Evolutionary conservation across 225 moss, liverwort and hornwort species (phyloP).

Genomic region (Asterella californica): DNA sequence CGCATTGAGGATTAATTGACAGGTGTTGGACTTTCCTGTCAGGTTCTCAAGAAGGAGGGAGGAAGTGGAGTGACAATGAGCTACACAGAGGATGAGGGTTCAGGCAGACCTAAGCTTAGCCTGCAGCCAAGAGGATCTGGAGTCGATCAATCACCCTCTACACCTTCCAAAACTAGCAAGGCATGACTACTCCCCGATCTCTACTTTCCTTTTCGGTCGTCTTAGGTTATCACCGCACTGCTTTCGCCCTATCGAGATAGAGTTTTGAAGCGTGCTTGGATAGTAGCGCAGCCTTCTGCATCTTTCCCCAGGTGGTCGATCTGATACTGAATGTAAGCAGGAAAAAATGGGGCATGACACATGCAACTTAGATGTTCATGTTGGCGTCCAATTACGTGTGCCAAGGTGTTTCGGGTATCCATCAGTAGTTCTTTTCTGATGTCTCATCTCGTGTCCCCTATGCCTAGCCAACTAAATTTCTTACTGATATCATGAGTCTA

Average conservation of each 20-base stretch:
- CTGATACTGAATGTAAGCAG: background rate
- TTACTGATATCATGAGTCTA: background rate
- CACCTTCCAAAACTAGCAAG: conserved; percentile 76
- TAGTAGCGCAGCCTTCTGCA: background rate
- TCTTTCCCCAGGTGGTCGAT: background rate
- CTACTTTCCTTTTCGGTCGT: background rate
- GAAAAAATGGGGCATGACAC: background rate
- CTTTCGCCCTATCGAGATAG: background rate
- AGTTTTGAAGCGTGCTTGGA: background rate
- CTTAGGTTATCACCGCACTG: background rate
- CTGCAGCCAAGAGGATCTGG: conserved; percentile 90
- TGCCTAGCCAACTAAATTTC: background rate
- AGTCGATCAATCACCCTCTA: conserved; percentile 54
- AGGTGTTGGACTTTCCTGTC: background rate
- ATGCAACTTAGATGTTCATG: background rate
- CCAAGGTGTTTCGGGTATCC: no score
- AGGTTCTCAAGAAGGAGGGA: conserved; percentile 13
- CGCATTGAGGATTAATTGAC: background rate
- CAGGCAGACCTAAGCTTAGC: conserved; percentile 93
- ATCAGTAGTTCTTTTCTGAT: background rate
- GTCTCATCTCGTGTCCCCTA: background rate
- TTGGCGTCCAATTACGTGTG: background rate
- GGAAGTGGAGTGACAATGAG: conserved; percentile 51
- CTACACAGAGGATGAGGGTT: conserved; percentile 79
- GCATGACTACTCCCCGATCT: conserved; percentile 34